phyloP scores from a whole-genome alignment of 208 protist species.

The Leishmania amazonensis region DNA sequence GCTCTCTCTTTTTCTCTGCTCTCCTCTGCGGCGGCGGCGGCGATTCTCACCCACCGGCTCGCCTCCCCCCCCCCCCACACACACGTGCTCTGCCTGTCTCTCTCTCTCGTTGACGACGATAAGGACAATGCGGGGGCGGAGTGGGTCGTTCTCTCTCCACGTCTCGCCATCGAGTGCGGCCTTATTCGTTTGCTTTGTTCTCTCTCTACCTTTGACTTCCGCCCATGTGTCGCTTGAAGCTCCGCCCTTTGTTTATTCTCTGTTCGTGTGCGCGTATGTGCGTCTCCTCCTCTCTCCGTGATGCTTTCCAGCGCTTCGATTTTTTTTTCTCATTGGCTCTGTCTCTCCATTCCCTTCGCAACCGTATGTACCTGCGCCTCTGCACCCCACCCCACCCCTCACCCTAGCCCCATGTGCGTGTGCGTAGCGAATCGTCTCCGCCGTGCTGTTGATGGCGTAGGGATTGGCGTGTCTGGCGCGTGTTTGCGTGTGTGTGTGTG shows the following conservation, averaged over 20 bases:
- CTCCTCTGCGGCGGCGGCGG: background rate
- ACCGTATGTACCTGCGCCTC: background rate
- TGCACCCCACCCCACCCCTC: background rate
- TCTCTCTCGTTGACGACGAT: background rate
- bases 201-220: background rate
- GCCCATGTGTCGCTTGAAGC: background rate
- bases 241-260: background rate
- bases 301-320: too few relatives aligned
- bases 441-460: background rate
- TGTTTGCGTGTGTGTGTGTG: background rate
- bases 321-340: background rate
- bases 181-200: background rate
- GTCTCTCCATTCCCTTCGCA: background rate
- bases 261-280: background rate
- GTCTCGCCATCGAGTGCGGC: background rate
- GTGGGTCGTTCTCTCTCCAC: background rate
- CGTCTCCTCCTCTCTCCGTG: background rate
- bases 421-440: background rate
- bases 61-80: background rate
- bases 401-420: background rate
- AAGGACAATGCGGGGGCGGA: background rate
- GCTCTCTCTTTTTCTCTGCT: background rate
- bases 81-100: background rate
- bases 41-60: slow-evolving; percentile 1
- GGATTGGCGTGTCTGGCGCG: background rate